These are phyloP conservation scores for Botryotinia convoluta DNA, from an alignment of 2,329 filamentous ascomycete species.

Conservation along the genomic window DNA sequence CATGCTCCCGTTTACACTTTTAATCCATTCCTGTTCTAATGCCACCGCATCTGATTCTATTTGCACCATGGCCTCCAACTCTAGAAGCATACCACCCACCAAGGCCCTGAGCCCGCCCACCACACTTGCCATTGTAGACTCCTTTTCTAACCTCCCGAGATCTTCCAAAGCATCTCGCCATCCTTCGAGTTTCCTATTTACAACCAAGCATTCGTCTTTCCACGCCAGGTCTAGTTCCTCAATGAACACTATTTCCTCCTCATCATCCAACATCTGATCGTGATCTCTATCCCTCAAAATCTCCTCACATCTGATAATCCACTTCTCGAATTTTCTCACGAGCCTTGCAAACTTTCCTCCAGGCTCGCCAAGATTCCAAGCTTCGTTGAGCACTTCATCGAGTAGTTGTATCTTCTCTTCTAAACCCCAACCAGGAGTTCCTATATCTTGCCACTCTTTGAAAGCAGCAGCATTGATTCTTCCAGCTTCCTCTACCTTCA, in stretches of 20 bases:
- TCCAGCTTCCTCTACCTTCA: constrained; percentile 50
- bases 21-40: constrained; percentile 59
- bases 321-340: constrained; percentile 57
- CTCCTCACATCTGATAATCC: constrained; percentile 50
- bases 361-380: constrained; percentile 57
- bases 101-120: constrained; percentile 49
- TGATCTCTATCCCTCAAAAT: constrained; percentile 46
- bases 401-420: constrained; percentile 58
- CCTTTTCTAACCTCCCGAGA: constrained; percentile 41
- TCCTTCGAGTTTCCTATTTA: constrained; percentile 54
- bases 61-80: constrained; percentile 59
- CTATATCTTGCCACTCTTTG: constrained; percentile 46
- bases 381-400: constrained; percentile 53
- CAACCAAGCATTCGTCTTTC: constrained; percentile 55
- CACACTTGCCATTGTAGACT: constrained; percentile 47
- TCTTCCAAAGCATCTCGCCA: constrained; percentile 51
- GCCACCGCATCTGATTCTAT: constrained; percentile 57
- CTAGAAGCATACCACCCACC: constrained; percentile 58
- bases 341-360: constrained; percentile 56
- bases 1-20: constrained; percentile 45
- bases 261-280: constrained; percentile 31
- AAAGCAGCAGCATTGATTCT: constrained; percentile 51
- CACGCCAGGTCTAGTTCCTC: constrained; percentile 55
- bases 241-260: constrained; percentile 47
- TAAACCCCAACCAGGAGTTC: constrained; percentile 41